Evolutionary conservation across 192 early-diverging fungal species (phyloP).

Genomic region (Blastocladiella britannica): DNA sequence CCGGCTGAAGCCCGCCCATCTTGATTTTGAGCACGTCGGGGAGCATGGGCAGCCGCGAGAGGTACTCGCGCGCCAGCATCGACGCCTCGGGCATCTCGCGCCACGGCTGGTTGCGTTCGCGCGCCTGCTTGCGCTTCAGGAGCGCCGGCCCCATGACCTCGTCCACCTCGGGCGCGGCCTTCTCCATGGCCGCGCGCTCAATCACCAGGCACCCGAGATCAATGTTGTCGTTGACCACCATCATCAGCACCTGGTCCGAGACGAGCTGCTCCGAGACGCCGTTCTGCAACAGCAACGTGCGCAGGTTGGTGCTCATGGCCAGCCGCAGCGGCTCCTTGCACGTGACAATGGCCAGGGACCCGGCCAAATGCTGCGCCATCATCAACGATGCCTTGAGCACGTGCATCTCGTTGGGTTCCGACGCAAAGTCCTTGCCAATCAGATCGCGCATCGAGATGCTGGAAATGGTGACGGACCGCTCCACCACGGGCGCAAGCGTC

Average conservation of each 20-base stretch:
- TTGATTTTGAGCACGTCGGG: conserved; percentile 75
- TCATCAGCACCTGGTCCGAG: conserved; percentile 62
- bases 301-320: conserved; percentile 54
- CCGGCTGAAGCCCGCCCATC: conserved; percentile 51
- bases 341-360: conserved; percentile 66
- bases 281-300: conserved; percentile 45
- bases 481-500: conserved; percentile 73
- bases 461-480: conserved; percentile 80
- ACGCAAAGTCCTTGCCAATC: conserved; percentile 83
- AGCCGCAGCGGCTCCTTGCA: conserved; percentile 80
- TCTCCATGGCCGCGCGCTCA: conserved; percentile 88
- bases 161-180: conserved; percentile 86
- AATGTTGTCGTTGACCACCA: conserved; percentile 77
- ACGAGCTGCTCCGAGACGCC: conserved; percentile 57
- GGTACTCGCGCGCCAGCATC: neutral
- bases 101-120: conserved; percentile 67
- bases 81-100: conserved; percentile 66
- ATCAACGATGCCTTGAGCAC: conserved; percentile 82
- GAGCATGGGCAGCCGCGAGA: conserved; percentile 22
- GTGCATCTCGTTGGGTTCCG: conserved; percentile 82
- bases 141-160: conserved; percentile 50
- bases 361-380: conserved; percentile 86
- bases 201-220: conserved; percentile 85
- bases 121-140: conserved; percentile 58
- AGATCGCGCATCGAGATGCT: conserved; percentile 78